Evolutionary conservation across 2,329 filamentous ascomycete species (phyloP).

Genomic region (Apiospora malaysiana): DNA sequence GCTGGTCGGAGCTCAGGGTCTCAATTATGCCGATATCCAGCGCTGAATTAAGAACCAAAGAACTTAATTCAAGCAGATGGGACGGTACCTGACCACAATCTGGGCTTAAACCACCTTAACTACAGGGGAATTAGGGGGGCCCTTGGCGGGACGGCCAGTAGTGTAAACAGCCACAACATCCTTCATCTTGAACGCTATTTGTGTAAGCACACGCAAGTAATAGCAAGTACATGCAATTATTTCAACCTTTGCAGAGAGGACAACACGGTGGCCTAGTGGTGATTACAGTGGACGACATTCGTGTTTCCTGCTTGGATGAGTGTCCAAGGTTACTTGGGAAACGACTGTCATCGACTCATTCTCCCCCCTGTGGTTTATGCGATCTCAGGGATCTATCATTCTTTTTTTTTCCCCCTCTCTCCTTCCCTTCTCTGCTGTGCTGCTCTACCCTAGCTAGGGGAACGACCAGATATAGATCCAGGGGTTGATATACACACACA

Average conservation of each 20-base stretch:
- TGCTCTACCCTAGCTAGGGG: constrained; percentile 1
- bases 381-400: constrained; percentile 4
- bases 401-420: not conserved
- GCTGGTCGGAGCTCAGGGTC: constrained; percentile 8
- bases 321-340: not conserved
- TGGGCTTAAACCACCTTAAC: not conserved
- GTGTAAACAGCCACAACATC: constrained; percentile 3
- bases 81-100: constrained; percentile 2
- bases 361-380: constrained; percentile 8
- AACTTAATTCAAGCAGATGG: constrained; percentile 10
- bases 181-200: not conserved
- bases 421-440: no score
- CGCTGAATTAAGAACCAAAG: not conserved
- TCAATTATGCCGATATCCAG: constrained; percentile 8
- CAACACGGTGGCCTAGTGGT: not conserved
- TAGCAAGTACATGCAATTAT: not conserved
- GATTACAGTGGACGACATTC: not conserved
- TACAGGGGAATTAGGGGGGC: not conserved
- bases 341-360: constrained; percentile 11
- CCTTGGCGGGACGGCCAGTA: not conserved
- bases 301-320: not conserved
- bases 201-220: not conserved
- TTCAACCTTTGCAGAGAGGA: not conserved
- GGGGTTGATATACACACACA: constrained; percentile 16
- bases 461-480: not conserved